Percentiles rank a stretch among this genome's conserved stretches.
Conservation (phyloP, 2,329 filamentous ascomycete genomes). For the Thelonectria rubi region DNA sequence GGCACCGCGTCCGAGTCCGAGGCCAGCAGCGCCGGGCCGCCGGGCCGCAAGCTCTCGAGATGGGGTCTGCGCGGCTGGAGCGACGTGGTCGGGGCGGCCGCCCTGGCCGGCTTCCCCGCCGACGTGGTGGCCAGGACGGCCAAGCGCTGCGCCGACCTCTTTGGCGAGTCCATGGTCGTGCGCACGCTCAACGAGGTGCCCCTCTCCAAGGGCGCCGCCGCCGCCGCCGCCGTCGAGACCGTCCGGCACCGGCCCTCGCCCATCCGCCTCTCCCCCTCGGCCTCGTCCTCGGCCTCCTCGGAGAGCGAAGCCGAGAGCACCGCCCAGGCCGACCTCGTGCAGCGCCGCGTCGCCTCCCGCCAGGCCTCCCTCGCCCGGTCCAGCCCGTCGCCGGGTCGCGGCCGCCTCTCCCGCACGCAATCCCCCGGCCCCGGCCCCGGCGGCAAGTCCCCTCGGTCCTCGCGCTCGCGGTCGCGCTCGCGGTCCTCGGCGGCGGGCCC, state of each 20-base stretch:
- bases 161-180: constrained; percentile 75
- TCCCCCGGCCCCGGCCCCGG: constrained; percentile 24
- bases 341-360: constrained; percentile 45
- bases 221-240: constrained; percentile 35
- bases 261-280: constrained; percentile 37
- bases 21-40: constrained; percentile 25
- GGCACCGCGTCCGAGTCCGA: constrained; percentile 29
- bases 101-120: constrained; percentile 74
- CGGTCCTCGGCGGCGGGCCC: constrained; percentile 46
- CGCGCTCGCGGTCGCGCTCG: constrained; percentile 43
- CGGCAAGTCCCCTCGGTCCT: constrained; percentile 28
- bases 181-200: constrained; percentile 59
- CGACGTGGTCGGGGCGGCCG: constrained; percentile 81
- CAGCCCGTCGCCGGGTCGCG: constrained; percentile 40
- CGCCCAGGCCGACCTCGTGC: constrained; percentile 37
- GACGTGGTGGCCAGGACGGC: constrained; percentile 73
- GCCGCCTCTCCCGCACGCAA: constrained; percentile 35
- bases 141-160: constrained; percentile 78
- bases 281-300: constrained; percentile 35
- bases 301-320: constrained; percentile 41
- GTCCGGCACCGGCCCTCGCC: constrained; percentile 45
- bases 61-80: constrained; percentile 78
- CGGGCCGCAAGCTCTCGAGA: constrained; percentile 42
- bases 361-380: constrained; percentile 43
- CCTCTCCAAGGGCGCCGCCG: constrained; percentile 27